Percentiles rank a stretch among this genome's conserved stretches.
Conservation (phyloP, 495 filamentous ascomycete species). For the Penicillium goetzii region DNA sequence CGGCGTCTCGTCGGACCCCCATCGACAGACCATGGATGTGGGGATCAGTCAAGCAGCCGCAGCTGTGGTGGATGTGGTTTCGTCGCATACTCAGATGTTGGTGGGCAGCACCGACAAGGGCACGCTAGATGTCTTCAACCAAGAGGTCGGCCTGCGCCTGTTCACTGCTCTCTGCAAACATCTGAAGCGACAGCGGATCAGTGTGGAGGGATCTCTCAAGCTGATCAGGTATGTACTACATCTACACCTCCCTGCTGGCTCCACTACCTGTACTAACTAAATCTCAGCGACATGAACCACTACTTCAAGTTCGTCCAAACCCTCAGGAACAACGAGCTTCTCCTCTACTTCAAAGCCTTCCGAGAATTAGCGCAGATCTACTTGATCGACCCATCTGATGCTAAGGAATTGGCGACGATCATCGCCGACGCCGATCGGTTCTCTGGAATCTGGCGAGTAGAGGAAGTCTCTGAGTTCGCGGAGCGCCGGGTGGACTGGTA, state of each 20-base stretch:
- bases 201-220: constrained; percentile 85
- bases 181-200: constrained; percentile 92
- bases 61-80: constrained; percentile 81
- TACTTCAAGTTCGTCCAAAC: constrained; percentile 84
- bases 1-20: constrained; percentile 49
- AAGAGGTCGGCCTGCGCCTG: constrained; percentile 91
- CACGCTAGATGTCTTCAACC: constrained; percentile 97
- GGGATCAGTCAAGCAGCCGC: constrained; percentile 78
- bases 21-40: constrained; percentile 66
- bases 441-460: constrained; percentile 86
- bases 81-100: constrained; percentile 87
- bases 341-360: constrained; percentile 88
- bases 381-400: constrained; percentile 82
- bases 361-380: constrained; percentile 95
- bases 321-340: constrained; percentile 78
- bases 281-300: constrained; percentile 82
- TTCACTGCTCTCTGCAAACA: constrained; percentile 94
- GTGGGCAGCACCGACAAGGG: constrained; percentile 93
- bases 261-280: constrained; percentile 13
- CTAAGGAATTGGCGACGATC: constrained; percentile 92
- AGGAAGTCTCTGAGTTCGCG: constrained; percentile 98
- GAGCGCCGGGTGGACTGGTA: constrained; percentile 95
- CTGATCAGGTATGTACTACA: constrained; percentile 68
- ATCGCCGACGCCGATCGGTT: constrained; percentile 93
- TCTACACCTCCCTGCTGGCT: background rate